phyloP scores from a whole-genome alignment of 495 filamentous ascomycete species.

The Terfezia claveryi region DNA sequence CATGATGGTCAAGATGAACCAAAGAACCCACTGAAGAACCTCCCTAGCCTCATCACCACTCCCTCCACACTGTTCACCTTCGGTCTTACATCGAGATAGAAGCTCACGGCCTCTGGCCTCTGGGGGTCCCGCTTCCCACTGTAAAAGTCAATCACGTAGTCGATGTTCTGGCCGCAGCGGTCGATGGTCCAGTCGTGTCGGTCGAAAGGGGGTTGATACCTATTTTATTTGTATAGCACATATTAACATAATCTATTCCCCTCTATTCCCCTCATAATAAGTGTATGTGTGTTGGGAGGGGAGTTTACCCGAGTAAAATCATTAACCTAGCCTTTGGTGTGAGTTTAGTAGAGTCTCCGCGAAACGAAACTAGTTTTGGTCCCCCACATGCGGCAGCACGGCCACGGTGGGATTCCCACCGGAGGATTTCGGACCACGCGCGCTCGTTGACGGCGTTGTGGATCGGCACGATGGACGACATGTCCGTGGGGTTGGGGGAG shows the following conservation, averaged over 20 bases:
- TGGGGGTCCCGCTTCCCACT: constrained; percentile 39
- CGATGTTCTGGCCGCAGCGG: constrained; percentile 65
- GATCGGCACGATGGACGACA: constrained; percentile 81
- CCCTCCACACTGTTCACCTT: constrained; percentile 71
- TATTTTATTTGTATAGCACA: background rate
- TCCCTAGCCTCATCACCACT: constrained; percentile 54
- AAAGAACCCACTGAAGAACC: constrained; percentile 36
- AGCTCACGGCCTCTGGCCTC: constrained; percentile 48
- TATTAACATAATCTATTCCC: background rate
- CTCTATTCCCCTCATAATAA: too few relatives aligned
- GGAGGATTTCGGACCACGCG: constrained; percentile 61
- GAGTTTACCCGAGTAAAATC: constrained; percentile 38
- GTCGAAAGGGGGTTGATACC: constrained; percentile 76
- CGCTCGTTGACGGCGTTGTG: constrained; percentile 94
- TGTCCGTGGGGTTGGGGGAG: constrained; percentile 40
- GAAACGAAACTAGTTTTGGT: constrained; percentile 64
- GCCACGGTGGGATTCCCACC: constrained; percentile 42
- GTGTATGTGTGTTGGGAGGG: background rate
- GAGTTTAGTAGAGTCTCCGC: constrained; percentile 46
- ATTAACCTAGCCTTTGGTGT: constrained; percentile 68
- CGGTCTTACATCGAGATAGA: constrained; percentile 85
- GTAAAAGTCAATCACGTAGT: constrained; percentile 98
- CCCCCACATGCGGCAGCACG: constrained; percentile 42
- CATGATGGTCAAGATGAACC: too few relatives aligned
- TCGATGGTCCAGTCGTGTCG: constrained; percentile 95